Evolutionary conservation across 345 rosid species (phyloP), one percentile per base, ranked within the genome.

Genomic region (Xanthoceras sorbifolium): DNA sequence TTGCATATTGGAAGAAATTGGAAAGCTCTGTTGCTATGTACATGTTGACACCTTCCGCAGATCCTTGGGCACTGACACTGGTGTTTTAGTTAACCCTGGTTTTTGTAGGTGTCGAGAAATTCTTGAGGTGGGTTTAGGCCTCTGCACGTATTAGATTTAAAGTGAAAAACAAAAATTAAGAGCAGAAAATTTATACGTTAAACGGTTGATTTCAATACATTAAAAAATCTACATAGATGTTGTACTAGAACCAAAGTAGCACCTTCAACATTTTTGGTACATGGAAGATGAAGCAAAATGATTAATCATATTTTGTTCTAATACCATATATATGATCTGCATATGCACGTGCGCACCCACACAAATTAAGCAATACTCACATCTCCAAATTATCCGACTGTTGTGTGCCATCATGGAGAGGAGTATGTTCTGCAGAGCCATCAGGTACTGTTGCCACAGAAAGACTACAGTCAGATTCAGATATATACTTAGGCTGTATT

Each of bases 401-500:
- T 75, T 78, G 84, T 60, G 77, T 31, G 65, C 76, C 59, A 26
- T 77, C 80, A 10, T 68, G 26, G 10, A 67, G 25, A 36, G 42
- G 59, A 69, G 52, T 64, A 78, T 44, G 59, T 44, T 89, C 89
- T 8, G 79, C 44, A 9, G 83, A 83, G 71, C 73, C 82, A 79
- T 85, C 90, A 59, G 85, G 72, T 14, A 79, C 90, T 57, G 86
- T 79, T 80, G 84, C 89, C 12, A 61, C 23, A 73, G 93, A 86
- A 78, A 82, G 61, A 80, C 36, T 82, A 67, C 78, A 86, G 63
- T 89, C 88, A 54, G 90, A 87, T 63, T 89, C 87, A 54, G 89
- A 87, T 59, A 67, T 48, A 31, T 84, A n/a, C n/a, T n/a, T n/a
- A n/a, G n/a, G n/a, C n/a, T n/a, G n/a, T n/a, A n/a, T n/a, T n/a